Evolutionary conservation across 257 asterid species (phyloP).

Genomic region (Solanum corneliomulleri): DNA sequence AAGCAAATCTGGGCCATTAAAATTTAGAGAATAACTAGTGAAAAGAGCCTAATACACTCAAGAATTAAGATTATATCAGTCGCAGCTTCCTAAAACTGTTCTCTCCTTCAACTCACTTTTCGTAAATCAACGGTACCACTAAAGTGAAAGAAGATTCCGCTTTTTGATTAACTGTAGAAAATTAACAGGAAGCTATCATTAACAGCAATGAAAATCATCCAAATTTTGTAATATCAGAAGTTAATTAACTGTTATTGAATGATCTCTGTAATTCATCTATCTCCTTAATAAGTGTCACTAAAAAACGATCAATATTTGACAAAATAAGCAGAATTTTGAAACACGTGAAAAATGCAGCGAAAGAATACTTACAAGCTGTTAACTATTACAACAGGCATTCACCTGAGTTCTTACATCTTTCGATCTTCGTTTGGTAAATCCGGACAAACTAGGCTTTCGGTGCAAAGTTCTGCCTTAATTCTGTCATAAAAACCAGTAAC

Average conservation of each 20-base stretch:
- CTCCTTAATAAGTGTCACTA: neutral
- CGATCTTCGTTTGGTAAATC: neutral
- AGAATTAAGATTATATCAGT: neutral
- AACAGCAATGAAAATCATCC: neutral
- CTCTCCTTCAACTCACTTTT: neutral
- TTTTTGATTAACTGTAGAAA: neutral
- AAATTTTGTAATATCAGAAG: neutral
- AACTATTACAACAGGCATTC: neutral
- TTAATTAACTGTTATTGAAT: neutral
- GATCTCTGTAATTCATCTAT: neutral
- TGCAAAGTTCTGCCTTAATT: constrained; percentile 1
- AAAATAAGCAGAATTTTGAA: neutral
- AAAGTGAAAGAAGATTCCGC: neutral
- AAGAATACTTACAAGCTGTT: neutral
- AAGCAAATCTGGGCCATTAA: neutral
- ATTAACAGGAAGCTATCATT: neutral
- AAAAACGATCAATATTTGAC: neutral
- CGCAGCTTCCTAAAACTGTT: neutral
- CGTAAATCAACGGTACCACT: neutral
- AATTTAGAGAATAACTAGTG: neutral
- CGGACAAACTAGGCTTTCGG: constrained; percentile 16
- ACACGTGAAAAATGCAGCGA: neutral
- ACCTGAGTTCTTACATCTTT: neutral
- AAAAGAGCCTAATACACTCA: neutral
- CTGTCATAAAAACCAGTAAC: neutral